These are phyloP conservation scores for Komagataella pastoris DNA, from an alignment of 805 yeast species.

Conservation along the genomic window DNA sequence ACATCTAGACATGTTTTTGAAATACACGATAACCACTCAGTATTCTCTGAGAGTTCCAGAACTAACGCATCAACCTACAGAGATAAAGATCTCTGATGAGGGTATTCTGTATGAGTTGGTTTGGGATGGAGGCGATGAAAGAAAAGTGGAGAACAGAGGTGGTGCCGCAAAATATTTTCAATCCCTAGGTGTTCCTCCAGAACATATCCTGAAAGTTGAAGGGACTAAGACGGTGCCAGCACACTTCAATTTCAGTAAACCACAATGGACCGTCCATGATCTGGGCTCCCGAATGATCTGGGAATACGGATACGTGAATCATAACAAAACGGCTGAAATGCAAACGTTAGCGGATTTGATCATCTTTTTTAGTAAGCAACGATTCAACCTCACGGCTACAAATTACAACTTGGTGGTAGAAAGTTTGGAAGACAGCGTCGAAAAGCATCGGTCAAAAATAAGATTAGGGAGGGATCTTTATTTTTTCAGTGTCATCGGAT, in stretches of 20 bases:
- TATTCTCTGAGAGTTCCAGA: background rate
- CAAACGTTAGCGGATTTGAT: background rate
- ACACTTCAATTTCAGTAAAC: background rate
- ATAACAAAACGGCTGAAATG: background rate
- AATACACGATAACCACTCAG: background rate
- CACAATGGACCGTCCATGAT: background rate
- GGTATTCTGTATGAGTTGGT: background rate
- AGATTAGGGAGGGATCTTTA: background rate
- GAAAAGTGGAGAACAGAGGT: background rate
- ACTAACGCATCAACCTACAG: background rate
- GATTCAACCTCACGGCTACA: background rate
- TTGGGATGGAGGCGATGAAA: background rate
- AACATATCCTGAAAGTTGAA: background rate
- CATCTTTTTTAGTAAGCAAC: background rate
- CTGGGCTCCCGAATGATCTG: background rate
- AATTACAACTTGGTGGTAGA: background rate
- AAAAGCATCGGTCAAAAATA: background rate
- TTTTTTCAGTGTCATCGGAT: background rate
- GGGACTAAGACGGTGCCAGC: background rate
- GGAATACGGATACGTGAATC: background rate
- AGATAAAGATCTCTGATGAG: background rate
- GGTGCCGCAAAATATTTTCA: background rate
- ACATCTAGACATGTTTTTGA: background rate
- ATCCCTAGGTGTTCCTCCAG: background rate
- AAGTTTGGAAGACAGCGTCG: background rate